A percentile compares a stretch with the other conserved stretches of the same genome.
phyloP scores from a whole-genome alignment of 768 basidiomycete genomes.

The Mycena vulgaris region DNA sequence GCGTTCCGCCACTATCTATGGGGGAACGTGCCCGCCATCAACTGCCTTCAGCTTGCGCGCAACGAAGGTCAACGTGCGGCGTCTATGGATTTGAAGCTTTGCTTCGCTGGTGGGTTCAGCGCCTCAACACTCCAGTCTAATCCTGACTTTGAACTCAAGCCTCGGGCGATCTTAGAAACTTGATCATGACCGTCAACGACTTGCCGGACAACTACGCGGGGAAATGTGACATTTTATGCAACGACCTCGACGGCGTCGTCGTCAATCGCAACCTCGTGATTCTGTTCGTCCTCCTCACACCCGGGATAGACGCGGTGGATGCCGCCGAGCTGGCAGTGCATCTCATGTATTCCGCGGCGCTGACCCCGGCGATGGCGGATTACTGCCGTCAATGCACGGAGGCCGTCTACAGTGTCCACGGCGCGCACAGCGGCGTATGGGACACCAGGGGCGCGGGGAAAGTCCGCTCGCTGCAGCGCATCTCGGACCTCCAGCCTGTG shows the following conservation, averaged over 20 bases:
- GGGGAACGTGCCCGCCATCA: conserved; percentile 49
- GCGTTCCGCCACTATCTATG: conserved; percentile 40
- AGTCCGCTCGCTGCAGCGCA: conserved; percentile 52
- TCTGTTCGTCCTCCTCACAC: conserved; percentile 47
- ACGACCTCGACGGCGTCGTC: conserved; percentile 52
- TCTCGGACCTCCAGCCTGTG: not conserved
- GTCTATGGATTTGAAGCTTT: conserved; percentile 51
- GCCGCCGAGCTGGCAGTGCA: conserved; percentile 59
- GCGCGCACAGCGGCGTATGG: conserved; percentile 29
- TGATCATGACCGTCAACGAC: conserved; percentile 42
- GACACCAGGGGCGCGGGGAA: conserved; percentile 53
- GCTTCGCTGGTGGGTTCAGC: conserved; percentile 48
- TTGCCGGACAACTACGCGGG: conserved; percentile 54
- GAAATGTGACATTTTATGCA: conserved; percentile 55
- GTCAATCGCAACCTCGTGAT: conserved; percentile 58
- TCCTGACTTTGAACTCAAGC: conserved; percentile 37
- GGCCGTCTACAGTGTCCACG: conserved; percentile 48
- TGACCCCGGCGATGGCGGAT: conserved; percentile 52
- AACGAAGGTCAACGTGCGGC: conserved; percentile 48
- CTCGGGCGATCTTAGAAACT: conserved; percentile 53
- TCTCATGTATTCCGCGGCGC: conserved; percentile 59
- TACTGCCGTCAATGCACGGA: conserved; percentile 55
- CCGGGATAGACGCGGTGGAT: conserved; percentile 41
- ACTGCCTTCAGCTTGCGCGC: conserved; percentile 47
- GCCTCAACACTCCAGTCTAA: not conserved